Conservation (phyloP, 2,329 filamentous ascomycete genomes). For the Penicillium corylophilum region DNA sequence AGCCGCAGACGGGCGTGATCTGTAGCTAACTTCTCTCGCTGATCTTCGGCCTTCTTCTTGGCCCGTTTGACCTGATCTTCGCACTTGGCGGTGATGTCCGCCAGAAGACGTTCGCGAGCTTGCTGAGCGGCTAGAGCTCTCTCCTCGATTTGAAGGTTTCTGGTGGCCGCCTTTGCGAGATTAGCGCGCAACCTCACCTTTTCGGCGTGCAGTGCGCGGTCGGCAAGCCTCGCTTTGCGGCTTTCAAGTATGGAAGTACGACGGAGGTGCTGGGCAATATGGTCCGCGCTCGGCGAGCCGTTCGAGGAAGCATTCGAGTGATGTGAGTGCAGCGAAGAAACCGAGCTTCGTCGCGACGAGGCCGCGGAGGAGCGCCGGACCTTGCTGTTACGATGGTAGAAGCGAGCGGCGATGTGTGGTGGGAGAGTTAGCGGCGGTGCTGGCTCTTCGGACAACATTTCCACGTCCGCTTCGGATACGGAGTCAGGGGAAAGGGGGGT, state of each 20-base stretch:
- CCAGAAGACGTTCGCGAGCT: conserved; percentile 62
- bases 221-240: conserved; percentile 63
- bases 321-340: conserved; percentile 64
- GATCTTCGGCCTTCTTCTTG: conserved; percentile 66
- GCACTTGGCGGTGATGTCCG: conserved; percentile 64
- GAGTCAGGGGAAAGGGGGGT: conserved; percentile 26
- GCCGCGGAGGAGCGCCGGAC: conserved; percentile 60
- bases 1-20: conserved; percentile 58
- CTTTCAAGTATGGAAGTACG: conserved; percentile 64
- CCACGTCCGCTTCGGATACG: conserved; percentile 37
- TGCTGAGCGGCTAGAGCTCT: conserved; percentile 62
- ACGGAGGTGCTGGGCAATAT: conserved; percentile 64
- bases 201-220: conserved; percentile 64
- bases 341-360: conserved; percentile 64
- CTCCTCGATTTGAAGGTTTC: conserved; percentile 60
- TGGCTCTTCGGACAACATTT: conserved; percentile 43
- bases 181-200: conserved; percentile 64
- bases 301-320: conserved; percentile 53
- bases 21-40: conserved; percentile 62
- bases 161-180: conserved; percentile 59
- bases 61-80: conserved; percentile 65
- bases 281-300: conserved; percentile 55
- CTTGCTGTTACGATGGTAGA: conserved; percentile 54
- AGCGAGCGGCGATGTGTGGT: conserved; percentile 62
- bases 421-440: conserved; percentile 52